Base-by-base conservation (phyloP, 495 filamentous ascomycete genomes). In the Chaetomium fimeti region DNA sequence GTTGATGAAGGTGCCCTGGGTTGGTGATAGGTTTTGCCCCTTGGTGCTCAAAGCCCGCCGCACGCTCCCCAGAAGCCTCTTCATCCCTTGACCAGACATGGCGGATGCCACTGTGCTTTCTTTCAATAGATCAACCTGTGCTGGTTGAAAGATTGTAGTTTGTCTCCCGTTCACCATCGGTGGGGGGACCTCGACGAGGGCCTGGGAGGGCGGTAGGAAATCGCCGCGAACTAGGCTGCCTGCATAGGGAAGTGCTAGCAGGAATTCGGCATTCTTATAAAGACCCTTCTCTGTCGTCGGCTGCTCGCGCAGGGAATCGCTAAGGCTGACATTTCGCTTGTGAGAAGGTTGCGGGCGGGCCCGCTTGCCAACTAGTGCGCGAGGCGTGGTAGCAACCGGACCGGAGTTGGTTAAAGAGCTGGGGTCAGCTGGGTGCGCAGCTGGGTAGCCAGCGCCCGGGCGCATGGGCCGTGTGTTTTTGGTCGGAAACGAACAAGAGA, bases 151-250 rank as follows among this genome's bases (percentile, higher is more conserved):
- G 32, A 83, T 51, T n/a, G 79, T 82, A 5, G 79, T 82, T 45
- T 81, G 74, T 43, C 81, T 76, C 16, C 70, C 63, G 2, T 84
- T 85, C 2, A 45, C 51, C 18, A 69, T 69, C 15, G 87, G 85
- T 22, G 88, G 84, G 66, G 89, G 78, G 60, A 90, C 79, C 22
- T 91, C 87, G 63, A 93, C 90, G 69, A 88, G 89, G 2, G 90
- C 84, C 63, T 90, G 87, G 5, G 84, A 85, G 18, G 91, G 91
- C 13, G 91, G 89, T 60, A 91, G 85, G 8, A 92, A 66, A 68
- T 87, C 87, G 13, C 94, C 94, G 51, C 94, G 86, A 18, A 98
- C 91, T 38, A 98, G 82, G 55, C 89, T 91, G 8, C 91, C 91
- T 28, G 90, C 85, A 72, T 91, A 88, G 42, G 89, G 84, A 52